Evolutionary conservation across 306 rosid species (phyloP).

Genomic region (Alnus rubra): DNA sequence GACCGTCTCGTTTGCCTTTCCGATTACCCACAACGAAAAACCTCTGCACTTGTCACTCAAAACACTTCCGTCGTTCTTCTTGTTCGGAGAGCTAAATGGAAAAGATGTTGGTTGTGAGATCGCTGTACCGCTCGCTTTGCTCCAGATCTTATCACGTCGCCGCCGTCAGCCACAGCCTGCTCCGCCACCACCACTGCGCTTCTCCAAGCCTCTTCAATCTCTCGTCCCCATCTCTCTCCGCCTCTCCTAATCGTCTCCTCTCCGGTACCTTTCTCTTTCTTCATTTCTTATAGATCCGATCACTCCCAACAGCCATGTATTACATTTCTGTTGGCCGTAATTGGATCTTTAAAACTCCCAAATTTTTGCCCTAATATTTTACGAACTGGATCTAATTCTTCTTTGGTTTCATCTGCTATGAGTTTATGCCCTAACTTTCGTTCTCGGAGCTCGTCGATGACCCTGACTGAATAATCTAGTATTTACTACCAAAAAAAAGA

Average conservation of each 20-base stretch:
- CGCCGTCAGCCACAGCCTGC: conserved; percentile 26
- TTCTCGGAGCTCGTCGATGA: background rate
- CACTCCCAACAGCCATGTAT: background rate
- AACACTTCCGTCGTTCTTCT: background rate
- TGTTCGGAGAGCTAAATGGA: conserved; percentile 37
- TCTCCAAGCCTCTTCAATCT: conserved; percentile 32
- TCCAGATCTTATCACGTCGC: conserved; percentile 55
- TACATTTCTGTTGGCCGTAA: background rate
- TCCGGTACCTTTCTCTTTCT: conserved; percentile 33
- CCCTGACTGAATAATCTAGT: background rate
- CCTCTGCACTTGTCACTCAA: background rate
- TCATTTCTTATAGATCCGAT: background rate
- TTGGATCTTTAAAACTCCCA: background rate
- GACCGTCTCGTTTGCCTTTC: background rate
- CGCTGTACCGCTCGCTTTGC: conserved; percentile 59
- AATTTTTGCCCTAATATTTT: background rate
- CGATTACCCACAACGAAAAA: background rate
- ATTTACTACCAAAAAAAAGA: too few relatives aligned
- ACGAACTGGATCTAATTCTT: background rate
- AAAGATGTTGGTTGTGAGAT: conserved; percentile 58
- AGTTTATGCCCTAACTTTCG: background rate
- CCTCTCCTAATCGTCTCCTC: conserved; percentile 21
- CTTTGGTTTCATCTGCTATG: background rate
- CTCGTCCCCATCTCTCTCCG: conserved; percentile 33
- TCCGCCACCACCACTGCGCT: conserved; percentile 23